A percentile compares a stretch with the other conserved stretches of the same genome.
Evolutionary conservation across 495 filamentous ascomycete genomes (phyloP).

Genomic region (Hamigera avellanea): DNA sequence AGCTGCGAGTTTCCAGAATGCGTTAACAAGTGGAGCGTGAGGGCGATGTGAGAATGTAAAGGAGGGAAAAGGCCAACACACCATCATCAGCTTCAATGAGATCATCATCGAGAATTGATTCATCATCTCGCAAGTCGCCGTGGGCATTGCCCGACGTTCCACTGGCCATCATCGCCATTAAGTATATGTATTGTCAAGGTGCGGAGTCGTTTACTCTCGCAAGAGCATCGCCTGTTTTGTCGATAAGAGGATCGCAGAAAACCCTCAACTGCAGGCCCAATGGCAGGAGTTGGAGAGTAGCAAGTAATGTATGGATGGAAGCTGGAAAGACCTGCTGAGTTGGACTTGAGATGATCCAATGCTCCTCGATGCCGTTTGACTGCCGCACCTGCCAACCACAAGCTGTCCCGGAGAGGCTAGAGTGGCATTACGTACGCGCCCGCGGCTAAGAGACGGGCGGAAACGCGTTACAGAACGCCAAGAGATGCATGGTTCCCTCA

Average conservation of each 20-base stretch:
- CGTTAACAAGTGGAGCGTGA: neutral
- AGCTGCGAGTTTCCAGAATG: slow-evolving; percentile 26
- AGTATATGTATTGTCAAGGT: slow-evolving; percentile 2
- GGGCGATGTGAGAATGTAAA: neutral
- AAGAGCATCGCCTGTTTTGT: slow-evolving; percentile 8
- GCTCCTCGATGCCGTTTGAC: no score
- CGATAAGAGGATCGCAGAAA: neutral
- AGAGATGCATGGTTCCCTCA: no score
- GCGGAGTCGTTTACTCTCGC: slow-evolving; percentile 3
- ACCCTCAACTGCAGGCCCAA: no score
- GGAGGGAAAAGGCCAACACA: slow-evolving; percentile 20
- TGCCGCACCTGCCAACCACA: no score
- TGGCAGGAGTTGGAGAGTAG: no score
- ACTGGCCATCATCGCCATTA: slow-evolving; percentile 31
- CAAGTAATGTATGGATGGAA: no score
- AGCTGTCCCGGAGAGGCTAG: slow-evolving; percentile 27
- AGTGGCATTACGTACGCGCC: slow-evolving; percentile 33
- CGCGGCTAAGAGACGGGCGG: slow-evolving; percentile 15
- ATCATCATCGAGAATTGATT: slow-evolving; percentile 71
- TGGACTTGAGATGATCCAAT: no score
- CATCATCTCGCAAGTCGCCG: slow-evolving; percentile 35
- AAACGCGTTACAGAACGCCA: slow-evolving; percentile 1
- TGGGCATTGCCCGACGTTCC: slow-evolving; percentile 26
- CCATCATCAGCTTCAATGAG: slow-evolving; percentile 95
- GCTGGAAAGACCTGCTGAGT: no score